Conservation (phyloP, 1,284 basidiomycete genomes). For the Trametes pubescens region DNA sequence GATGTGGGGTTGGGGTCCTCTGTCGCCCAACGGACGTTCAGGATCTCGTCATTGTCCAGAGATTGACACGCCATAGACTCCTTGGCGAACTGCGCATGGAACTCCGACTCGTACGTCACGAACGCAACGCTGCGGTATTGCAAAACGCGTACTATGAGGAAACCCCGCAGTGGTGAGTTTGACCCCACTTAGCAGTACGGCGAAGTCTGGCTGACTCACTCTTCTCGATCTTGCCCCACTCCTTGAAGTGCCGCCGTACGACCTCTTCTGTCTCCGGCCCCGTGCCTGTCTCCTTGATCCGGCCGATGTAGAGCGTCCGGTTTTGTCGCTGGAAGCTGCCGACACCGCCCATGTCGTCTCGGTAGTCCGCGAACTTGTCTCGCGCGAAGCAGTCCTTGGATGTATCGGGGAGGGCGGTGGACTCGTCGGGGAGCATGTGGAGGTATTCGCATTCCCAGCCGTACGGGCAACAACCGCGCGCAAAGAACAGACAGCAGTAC, state of each 20-base stretch:
- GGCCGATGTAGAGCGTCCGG: slow-evolving; percentile 93
- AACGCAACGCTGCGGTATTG: slow-evolving; percentile 97
- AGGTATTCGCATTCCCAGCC: slow-evolving; percentile 97
- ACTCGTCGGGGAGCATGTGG: slow-evolving; percentile 84
- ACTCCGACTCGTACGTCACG: slow-evolving; percentile 92
- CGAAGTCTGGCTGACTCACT: slow-evolving; percentile 60
- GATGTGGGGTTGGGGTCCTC: slow-evolving; percentile 94
- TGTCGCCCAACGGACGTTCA: slow-evolving; percentile 98
- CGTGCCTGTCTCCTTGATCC: slow-evolving; percentile 91
- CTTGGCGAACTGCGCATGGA: slow-evolving; percentile 95
- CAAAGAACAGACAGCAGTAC: slow-evolving; percentile 96
- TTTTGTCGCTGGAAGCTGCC: slow-evolving; percentile 96
- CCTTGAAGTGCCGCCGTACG: slow-evolving; percentile 91
- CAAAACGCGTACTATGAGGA: slow-evolving; percentile 79
- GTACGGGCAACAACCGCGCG: slow-evolving; percentile 96
- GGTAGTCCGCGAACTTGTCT: slow-evolving; percentile 96
- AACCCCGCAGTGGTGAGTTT: background rate
- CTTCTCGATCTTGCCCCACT: slow-evolving; percentile 96
- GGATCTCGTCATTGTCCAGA: slow-evolving; percentile 95
- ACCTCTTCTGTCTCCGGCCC: slow-evolving; percentile 92
- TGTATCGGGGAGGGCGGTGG: slow-evolving; percentile 81
- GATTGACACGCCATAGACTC: slow-evolving; percentile 99
- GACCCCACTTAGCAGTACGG: background rate
- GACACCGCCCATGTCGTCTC: slow-evolving; percentile 99
- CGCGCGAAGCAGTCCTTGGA: slow-evolving; percentile 97